Evolutionary conservation across 257 asterid genomes (phyloP), one percentile per base, ranked within the genome.

Genomic region (Dorcoceras hygrometricum): DNA sequence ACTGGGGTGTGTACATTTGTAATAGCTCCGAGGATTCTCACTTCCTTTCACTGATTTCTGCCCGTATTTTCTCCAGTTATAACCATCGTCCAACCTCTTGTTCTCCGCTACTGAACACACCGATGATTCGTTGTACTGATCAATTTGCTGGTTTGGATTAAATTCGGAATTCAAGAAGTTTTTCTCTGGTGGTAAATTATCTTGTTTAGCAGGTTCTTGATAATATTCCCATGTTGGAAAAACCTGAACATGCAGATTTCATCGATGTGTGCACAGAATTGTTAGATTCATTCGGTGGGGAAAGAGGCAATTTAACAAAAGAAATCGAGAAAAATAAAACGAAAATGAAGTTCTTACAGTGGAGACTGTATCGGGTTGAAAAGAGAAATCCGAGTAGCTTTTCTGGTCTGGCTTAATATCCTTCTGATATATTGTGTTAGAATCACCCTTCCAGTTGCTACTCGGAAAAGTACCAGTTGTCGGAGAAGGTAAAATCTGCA

Each of bases 41-140:
- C 98, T 92, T 51, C 97, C 96, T 63, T 87, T 92, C 53, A 92
- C 97, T 59, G 86, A 90, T 54, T 92, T 92, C 82, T 92, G 97
- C 22, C 97, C 97, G 58, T 91, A 91, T 62, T 91, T 91, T 32
- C 97, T 82, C 97, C 97, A 91, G 71, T 91, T 91, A 62, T 89
- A 91, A 1, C 96, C 96, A 19, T 91, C 98, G 2, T 89, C 92
- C 6, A 90, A 74, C 8, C 81, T 81, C 57, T 66, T 68, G 31
- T 72, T 69, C n/a, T 73, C 83, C n/a, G 48, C 71, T 29, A 61
- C 26, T 5, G 77, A n/a, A n/a, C n/a, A 64, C 74, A 68, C 85
- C 20, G 86, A 73, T 19, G 82, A 65, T 43, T 66, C 74, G 51
- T 79, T 82, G 43, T 73, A 68, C 20, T 78, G 77, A 60, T 76